Evolutionary conservation across 129 eudicot species (phyloP).

Genomic region (Oenanthe sinensis): DNA sequence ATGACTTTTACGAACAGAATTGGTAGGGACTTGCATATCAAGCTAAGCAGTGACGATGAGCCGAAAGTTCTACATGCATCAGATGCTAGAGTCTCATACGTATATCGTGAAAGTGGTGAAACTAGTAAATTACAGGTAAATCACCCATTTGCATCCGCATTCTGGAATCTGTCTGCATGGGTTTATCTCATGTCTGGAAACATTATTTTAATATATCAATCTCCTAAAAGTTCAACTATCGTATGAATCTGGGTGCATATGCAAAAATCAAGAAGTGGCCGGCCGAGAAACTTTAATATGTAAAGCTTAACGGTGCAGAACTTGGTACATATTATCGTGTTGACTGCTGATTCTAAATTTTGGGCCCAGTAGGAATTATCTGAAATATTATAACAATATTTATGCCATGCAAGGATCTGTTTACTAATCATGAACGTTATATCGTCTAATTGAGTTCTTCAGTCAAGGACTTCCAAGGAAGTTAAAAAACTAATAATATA

Average conservation of each 20-base stretch:
- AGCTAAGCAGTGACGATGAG: constrained; percentile 73
- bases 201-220: neutral
- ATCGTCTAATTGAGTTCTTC: neutral
- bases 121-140: constrained; percentile 71
- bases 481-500: neutral
- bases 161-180: neutral
- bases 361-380: neutral
- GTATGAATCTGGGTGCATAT: neutral
- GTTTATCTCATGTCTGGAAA: neutral
- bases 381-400: neutral
- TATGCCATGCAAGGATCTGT: neutral
- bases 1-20: constrained; percentile 91
- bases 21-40: constrained; percentile 61
- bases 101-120: constrained; percentile 48
- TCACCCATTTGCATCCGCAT: neutral
- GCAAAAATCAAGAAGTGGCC: neutral
- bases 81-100: constrained; percentile 74
- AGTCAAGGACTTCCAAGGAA: neutral
- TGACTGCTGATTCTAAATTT: neutral
- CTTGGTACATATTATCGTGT: neutral
- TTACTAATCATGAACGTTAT: neutral
- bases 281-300: neutral
- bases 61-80: constrained; percentile 63
- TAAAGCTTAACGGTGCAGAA: neutral
- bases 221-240: neutral